A percentile compares a stretch with the other conserved stretches of the same genome.
These are phyloP conservation scores for Monosporozyma solicola DNA, from an alignment of 805 yeast genomes.

Conservation along the genomic window DNA sequence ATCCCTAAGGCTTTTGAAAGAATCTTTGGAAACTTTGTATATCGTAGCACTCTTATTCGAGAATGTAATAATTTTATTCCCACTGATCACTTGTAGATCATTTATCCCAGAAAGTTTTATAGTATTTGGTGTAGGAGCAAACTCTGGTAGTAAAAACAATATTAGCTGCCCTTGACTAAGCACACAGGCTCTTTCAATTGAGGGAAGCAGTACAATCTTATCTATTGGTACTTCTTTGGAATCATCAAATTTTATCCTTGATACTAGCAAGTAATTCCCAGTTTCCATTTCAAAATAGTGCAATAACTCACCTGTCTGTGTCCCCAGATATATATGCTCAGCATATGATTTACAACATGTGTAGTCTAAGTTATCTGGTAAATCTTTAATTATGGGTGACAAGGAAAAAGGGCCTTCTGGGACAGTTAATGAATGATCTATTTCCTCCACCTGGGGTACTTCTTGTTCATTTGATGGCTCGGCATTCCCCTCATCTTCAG, in stretches of 20 bases:
- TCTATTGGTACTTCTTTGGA: constrained; percentile 12
- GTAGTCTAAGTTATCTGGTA: constrained; percentile 20
- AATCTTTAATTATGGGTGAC: constrained; percentile 16
- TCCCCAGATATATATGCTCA: constrained; percentile 26
- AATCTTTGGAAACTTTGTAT: constrained; percentile 8
- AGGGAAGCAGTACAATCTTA: constrained; percentile 21
- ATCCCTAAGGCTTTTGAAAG: constrained; percentile 5
- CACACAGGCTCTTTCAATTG: constrained; percentile 26
- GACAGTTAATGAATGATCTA: background rate
- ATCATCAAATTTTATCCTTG: constrained; percentile 21
- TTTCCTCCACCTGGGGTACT: background rate
- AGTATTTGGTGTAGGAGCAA: constrained; percentile 28
- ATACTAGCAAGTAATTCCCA: constrained; percentile 24
- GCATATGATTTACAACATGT: constrained; percentile 24
- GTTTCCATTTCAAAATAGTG: constrained; percentile 29
- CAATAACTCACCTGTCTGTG: constrained; percentile 23
- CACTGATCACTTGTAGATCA: constrained; percentile 10
- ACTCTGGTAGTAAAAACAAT: constrained; percentile 27
- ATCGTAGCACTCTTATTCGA: constrained; percentile 9
- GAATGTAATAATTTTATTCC: constrained; percentile 11
- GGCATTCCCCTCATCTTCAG: background rate
- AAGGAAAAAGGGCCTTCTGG: constrained; percentile 18
- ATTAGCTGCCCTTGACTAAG: constrained; percentile 13
- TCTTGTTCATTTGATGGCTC: background rate
- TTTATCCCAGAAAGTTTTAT: constrained; percentile 10